These are phyloP conservation scores for Candida maris DNA, from an alignment of 805 yeast genomes.

Conservation along the genomic window DNA sequence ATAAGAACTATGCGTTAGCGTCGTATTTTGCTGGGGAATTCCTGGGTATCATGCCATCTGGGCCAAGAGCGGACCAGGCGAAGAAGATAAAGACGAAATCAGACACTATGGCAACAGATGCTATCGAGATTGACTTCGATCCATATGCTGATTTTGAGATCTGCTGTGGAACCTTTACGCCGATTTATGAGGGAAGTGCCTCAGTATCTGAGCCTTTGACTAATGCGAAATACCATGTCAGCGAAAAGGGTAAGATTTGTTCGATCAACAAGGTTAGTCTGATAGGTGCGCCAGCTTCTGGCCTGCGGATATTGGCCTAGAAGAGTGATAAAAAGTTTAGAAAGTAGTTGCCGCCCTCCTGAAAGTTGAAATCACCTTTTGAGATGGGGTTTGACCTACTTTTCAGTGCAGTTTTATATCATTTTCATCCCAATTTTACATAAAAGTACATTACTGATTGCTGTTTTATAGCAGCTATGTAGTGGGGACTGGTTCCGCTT, in stretches of 20 bases:
- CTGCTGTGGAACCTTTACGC: conserved; percentile 83
- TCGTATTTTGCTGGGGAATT: conserved; percentile 86
- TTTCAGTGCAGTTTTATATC: too few relatives aligned
- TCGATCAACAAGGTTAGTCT: conserved; percentile 68
- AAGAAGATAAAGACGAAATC: conserved; percentile 75
- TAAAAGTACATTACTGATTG: too few relatives aligned
- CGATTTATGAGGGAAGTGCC: conserved; percentile 77
- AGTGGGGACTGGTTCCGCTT: too few relatives aligned
- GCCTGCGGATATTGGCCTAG: conserved; percentile 53
- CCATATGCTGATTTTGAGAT: conserved; percentile 88
- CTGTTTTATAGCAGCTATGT: too few relatives aligned
- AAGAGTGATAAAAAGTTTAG: background rate
- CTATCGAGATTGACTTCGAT: conserved; percentile 87
- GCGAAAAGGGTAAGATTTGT: conserved; percentile 77
- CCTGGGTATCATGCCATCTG: conserved; percentile 62
- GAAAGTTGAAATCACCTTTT: background rate
- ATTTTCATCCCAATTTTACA: too few relatives aligned
- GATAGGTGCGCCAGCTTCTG: conserved; percentile 91
- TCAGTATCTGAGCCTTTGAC: conserved; percentile 75
- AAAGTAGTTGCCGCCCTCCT: background rate
- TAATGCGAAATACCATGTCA: conserved; percentile 79
- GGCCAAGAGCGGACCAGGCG: conserved; percentile 87
- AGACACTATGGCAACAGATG: conserved; percentile 78
- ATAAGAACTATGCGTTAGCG: conserved; percentile 85
- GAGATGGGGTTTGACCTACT: too few relatives aligned